A percentile compares a stretch with the other conserved stretches of the same genome.
Conservation (phyloP, 495 filamentous ascomycete species). For the Clavariopsis aquatica region DNA sequence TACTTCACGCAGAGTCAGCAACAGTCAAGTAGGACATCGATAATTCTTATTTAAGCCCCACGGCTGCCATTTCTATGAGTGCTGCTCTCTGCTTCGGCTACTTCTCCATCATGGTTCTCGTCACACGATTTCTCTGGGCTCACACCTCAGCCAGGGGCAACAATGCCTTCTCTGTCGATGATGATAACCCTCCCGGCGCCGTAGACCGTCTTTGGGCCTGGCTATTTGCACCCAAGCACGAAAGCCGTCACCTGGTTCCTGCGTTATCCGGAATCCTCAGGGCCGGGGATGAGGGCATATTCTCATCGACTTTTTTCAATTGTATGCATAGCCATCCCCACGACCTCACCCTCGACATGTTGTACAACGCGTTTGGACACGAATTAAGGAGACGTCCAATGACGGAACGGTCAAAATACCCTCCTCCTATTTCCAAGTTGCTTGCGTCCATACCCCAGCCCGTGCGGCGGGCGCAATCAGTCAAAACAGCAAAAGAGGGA, state of each 20-base stretch:
- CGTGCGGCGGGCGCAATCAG: constrained; percentile 5
- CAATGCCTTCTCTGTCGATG: neutral
- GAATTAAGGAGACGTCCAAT: neutral
- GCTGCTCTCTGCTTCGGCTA: constrained; percentile 16
- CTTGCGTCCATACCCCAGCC: neutral
- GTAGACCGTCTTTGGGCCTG: neutral
- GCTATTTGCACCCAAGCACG: constrained; percentile 7
- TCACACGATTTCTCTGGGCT: constrained; percentile 21
- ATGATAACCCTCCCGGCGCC: neutral
- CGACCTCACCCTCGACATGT: neutral
- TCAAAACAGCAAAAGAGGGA: neutral
- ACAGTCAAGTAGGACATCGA: neutral
- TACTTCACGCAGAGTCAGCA: neutral
- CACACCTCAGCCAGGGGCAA: constrained; percentile 6
- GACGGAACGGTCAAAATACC: constrained; percentile 16
- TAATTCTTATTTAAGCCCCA: constrained; percentile 7
- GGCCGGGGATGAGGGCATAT: constrained; percentile 30
- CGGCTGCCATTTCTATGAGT: constrained; percentile 10
- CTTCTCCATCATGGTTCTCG: constrained; percentile 21
- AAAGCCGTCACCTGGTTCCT: constrained; percentile 9
- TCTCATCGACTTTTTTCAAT: constrained; percentile 22
- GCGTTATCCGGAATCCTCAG: constrained; percentile 23
- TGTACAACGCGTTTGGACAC: constrained; percentile 18
- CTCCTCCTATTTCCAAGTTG: constrained; percentile 7
- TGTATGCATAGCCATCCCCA: constrained; percentile 9